These are phyloP conservation scores for Thielaviopsis euricoi DNA, from an alignment of 2,329 filamentous ascomycete genomes.

Conservation along the genomic window DNA sequence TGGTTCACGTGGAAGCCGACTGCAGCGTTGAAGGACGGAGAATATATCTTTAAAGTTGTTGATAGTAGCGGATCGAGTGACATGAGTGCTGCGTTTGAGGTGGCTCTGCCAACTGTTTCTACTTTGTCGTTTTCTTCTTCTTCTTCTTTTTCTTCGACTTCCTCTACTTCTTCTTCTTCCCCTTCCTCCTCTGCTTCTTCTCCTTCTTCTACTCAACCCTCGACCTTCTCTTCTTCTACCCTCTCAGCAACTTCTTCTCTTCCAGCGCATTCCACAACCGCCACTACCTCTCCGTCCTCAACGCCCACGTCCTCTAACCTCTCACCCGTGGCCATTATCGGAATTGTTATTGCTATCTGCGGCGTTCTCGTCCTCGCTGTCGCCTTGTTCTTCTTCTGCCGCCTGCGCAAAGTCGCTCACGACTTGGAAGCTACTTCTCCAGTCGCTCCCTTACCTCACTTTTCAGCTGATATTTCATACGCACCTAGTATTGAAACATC, in stretches of 20 bases:
- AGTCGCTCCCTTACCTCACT: too few species aligned
- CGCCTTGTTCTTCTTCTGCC: slow-evolving; percentile 1
- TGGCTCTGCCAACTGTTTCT: neutral
- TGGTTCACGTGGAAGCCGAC: neutral
- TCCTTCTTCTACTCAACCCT: neutral
- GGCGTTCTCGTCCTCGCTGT: neutral
- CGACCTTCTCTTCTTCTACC: neutral
- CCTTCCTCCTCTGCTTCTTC: neutral
- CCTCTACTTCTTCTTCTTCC: neutral
- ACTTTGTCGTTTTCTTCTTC: neutral
- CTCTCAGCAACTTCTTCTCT: neutral
- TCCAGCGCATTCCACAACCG: too few species aligned
- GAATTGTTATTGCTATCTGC: neutral
- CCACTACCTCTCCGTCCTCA: too few species aligned
- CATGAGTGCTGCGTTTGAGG: neutral
- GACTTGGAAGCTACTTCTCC: neutral
- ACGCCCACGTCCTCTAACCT: neutral
- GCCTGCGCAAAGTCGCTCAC: neutral
- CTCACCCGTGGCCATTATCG: slow-evolving; percentile 1
- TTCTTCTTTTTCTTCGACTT: neutral
- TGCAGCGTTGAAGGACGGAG: neutral
- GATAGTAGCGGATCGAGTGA: neutral
- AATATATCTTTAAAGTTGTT: neutral
- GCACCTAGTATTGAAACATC: too few species aligned
- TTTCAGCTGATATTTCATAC: too few species aligned